phyloP scores from a whole-genome alignment of 352 stramenopile species.

The Elongisporangium senticosum region DNA sequence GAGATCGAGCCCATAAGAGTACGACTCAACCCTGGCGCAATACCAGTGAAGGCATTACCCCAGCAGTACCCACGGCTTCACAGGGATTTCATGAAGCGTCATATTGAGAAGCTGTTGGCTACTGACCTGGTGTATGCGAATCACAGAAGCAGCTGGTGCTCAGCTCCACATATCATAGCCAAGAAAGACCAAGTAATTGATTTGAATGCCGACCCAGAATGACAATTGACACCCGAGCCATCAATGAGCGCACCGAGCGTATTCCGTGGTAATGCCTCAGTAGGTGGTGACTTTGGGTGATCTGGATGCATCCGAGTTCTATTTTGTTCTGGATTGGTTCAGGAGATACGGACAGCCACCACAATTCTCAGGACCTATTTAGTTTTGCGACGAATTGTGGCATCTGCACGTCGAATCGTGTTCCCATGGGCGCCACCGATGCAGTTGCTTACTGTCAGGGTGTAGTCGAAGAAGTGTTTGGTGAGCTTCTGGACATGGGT shows the following conservation, averaged over 20 bases:
- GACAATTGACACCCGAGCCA: constrained; percentile 9
- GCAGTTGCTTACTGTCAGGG: constrained; percentile 11
- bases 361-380: constrained; percentile 5
- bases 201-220: constrained; percentile 8
- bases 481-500: too few relatives aligned
- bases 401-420: constrained; percentile 8
- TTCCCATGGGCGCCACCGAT: constrained; percentile 15
- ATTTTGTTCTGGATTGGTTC: constrained; percentile 20
- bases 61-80: constrained; percentile 11
- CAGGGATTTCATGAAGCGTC: constrained; percentile 6
- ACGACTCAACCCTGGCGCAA: constrained; percentile 11
- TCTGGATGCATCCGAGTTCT: constrained; percentile 10
- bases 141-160: constrained; percentile 9
- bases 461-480: too few relatives aligned
- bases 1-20: constrained; percentile 11
- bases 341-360: constrained; percentile 6
- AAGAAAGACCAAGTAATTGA: constrained; percentile 14
- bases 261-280: constrained; percentile 23
- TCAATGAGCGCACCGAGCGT: constrained; percentile 12
- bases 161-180: constrained; percentile 10
- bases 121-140: constrained; percentile 9
- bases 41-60: constrained; percentile 10
- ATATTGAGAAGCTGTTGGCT: constrained; percentile 8
- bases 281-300: constrained; percentile 10
- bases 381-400: constrained; percentile 4